Evolutionary conservation across 805 yeast genomes (phyloP).

Genomic region (Candida sphagnicola): DNA sequence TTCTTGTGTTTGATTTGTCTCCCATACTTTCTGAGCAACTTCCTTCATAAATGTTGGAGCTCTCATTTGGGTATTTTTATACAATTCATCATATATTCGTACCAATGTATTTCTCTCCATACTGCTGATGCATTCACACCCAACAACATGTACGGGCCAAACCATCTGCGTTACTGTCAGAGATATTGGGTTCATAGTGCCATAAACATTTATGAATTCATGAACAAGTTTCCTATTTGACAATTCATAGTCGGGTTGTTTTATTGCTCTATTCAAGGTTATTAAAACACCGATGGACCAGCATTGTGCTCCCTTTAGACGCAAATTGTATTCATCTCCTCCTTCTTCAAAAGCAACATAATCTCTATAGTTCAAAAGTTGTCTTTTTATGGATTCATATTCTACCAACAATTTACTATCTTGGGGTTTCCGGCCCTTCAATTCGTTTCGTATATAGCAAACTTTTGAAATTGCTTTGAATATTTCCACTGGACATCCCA

Average conservation of each 20-base stretch:
- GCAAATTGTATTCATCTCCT: conserved; percentile 28
- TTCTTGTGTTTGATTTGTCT: conserved; percentile 38
- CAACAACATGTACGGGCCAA: conserved; percentile 55
- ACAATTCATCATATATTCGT: conserved; percentile 37
- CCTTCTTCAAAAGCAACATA: conserved; percentile 28
- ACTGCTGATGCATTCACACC: conserved; percentile 36
- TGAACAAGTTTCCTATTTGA: conserved; percentile 26
- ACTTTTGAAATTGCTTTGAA: conserved; percentile 44
- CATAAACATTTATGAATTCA: conserved; percentile 49
- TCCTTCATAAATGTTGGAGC: conserved; percentile 41
- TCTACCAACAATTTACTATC: conserved; percentile 12
- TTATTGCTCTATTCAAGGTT: conserved; percentile 22
- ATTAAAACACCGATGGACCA: conserved; percentile 45
- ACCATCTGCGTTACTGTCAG: conserved; percentile 59
- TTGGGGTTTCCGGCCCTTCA: conserved; percentile 5
- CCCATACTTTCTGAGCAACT: conserved; percentile 46
- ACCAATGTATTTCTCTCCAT: conserved; percentile 27
- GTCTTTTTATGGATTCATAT: conserved; percentile 29
- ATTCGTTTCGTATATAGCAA: conserved; percentile 33
- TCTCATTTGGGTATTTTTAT: conserved; percentile 52
- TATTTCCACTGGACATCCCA: conserved; percentile 61
- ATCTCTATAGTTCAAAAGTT: conserved; percentile 44
- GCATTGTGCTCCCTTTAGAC: conserved; percentile 52
- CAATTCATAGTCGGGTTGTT: conserved; percentile 21
- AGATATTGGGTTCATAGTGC: conserved; percentile 40